Evolutionary conservation across 129 eudicot species (phyloP).

Genomic region (Saposhnikovia divaricata): DNA sequence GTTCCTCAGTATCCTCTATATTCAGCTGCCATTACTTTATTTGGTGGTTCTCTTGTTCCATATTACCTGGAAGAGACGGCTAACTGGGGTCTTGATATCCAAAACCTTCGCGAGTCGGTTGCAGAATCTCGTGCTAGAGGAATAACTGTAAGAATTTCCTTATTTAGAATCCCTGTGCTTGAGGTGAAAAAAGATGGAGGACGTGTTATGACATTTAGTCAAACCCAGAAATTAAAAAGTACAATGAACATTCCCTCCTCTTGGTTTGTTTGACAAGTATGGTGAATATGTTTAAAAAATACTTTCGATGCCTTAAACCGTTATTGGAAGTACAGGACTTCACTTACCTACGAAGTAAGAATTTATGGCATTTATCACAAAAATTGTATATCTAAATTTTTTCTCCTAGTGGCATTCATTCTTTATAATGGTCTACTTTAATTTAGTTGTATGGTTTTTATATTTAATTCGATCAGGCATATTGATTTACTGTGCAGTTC

Average conservation of each 20-base stretch:
- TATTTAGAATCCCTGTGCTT: neutral
- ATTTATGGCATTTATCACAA: neutral
- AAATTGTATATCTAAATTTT: neutral
- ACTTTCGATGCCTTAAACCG: neutral
- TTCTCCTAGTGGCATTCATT: too few species aligned
- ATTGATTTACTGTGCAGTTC: neutral
- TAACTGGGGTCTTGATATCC: slow-evolving; percentile 92
- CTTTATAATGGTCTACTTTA: neutral
- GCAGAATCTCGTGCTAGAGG: slow-evolving; percentile 71
- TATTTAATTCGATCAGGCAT: neutral
- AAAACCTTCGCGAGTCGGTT: slow-evolving; percentile 79
- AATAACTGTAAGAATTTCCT: slow-evolving; percentile 55
- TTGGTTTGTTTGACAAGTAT: slow-evolving; percentile 5
- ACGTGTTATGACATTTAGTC: neutral
- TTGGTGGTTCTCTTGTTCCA: slow-evolving; percentile 93
- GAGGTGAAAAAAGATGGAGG: neutral
- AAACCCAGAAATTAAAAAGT: neutral
- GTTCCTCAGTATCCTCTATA: slow-evolving; percentile 99
- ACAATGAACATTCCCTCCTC: neutral
- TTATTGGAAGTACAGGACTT: neutral
- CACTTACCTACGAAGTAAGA: neutral
- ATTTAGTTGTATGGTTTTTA: neutral
- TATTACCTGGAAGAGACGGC: slow-evolving; percentile 92
- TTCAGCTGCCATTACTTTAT: slow-evolving; percentile 85
- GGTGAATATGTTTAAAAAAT: slow-evolving; percentile 6